A percentile compares a stretch with the other conserved stretches of the same genome.
These are phyloP conservation scores for Hypsizygus ulmarius DNA, from an alignment of 1,284 basidiomycete genomes.

Conservation along the genomic window DNA sequence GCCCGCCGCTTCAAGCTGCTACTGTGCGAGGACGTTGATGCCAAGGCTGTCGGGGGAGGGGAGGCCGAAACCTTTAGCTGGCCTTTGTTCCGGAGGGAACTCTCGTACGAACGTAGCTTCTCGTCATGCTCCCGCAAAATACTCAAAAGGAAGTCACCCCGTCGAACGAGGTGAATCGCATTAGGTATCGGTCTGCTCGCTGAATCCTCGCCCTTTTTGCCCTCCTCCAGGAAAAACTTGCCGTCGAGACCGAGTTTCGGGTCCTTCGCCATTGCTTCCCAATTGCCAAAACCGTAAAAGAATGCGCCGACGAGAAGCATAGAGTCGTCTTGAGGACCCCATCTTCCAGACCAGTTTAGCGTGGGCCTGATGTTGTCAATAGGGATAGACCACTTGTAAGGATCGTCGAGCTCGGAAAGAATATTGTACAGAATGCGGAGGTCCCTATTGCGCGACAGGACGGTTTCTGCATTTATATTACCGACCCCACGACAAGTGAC, in stretches of 20 bases:
- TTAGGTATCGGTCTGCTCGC: conserved; percentile 86
- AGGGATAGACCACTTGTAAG: conserved; percentile 83
- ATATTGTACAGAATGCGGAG: conserved; percentile 87
- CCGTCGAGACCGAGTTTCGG: conserved; percentile 78
- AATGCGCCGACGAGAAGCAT: conserved; percentile 94
- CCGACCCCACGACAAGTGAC: conserved; percentile 88
- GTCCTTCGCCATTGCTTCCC: conserved; percentile 95
- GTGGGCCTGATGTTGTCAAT: conserved; percentile 92
- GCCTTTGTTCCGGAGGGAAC: conserved; percentile 62
- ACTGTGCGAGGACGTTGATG: conserved; percentile 60
- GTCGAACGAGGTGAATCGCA: conserved; percentile 94
- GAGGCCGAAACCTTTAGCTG: conserved; percentile 65
- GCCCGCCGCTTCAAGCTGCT: conserved; percentile 66
- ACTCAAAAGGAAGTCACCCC: conserved; percentile 92
- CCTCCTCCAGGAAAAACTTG: conserved; percentile 98
- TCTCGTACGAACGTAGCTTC: conserved; percentile 83
- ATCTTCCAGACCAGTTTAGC: conserved; percentile 94
- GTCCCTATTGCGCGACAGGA: conserved; percentile 87
- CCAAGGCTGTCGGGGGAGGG: conserved; percentile 63
- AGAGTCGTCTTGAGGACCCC: conserved; percentile 92
- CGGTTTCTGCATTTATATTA: conserved; percentile 97
- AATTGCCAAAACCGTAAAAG: conserved; percentile 93
- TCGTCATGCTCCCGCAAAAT: conserved; percentile 91
- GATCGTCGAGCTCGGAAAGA: conserved; percentile 71
- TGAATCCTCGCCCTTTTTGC: conserved; percentile 84